phyloP scores from a whole-genome alignment of 1,139 yeast genomes.

The Protomyces macrosporus region DNA sequence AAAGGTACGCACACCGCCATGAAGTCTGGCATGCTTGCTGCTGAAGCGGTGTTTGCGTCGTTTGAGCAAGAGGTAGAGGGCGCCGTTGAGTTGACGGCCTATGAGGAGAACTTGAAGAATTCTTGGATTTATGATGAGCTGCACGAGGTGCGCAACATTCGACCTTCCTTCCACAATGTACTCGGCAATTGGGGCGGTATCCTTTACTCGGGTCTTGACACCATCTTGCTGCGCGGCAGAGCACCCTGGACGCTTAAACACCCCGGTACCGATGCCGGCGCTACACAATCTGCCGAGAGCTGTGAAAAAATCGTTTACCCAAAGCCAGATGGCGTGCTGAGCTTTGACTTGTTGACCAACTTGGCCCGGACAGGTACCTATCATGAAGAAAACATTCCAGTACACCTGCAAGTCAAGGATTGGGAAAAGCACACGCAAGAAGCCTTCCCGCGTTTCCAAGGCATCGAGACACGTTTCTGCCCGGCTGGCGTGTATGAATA shows the following conservation, averaged over 20 bases:
- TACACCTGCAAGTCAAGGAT: conserved; percentile 71
- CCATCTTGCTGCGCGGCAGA: conserved; percentile 67
- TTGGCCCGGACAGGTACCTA: conserved; percentile 94
- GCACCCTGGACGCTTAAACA: conserved; percentile 85
- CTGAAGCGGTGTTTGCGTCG: conserved; percentile 67
- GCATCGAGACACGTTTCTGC: conserved; percentile 86
- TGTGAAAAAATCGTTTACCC: conserved; percentile 76
- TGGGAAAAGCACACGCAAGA: conserved; percentile 67
- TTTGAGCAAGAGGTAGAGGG: conserved; percentile 45
- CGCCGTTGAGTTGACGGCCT: conserved; percentile 51
- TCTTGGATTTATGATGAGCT: conserved; percentile 88
- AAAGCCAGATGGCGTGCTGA: conserved; percentile 83
- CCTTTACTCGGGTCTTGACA: conserved; percentile 76
- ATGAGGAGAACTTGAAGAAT: conserved; percentile 57
- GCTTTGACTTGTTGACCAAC: conserved; percentile 85
- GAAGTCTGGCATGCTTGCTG: conserved; percentile 91
- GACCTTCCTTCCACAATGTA: conserved; percentile 78
- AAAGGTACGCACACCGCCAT: conserved; percentile 98
- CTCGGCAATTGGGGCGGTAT: conserved; percentile 76
- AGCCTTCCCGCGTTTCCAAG: conserved; percentile 70
- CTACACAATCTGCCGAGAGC: conserved; percentile 61
- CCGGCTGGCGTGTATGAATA: conserved; percentile 99
- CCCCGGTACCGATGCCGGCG: conserved; percentile 62
- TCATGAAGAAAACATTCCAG: conserved; percentile 89
- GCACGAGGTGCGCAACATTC: conserved; percentile 72